phyloP scores from a whole-genome alignment of 2,329 filamentous ascomycete species.

The Penicillium sp. region DNA sequence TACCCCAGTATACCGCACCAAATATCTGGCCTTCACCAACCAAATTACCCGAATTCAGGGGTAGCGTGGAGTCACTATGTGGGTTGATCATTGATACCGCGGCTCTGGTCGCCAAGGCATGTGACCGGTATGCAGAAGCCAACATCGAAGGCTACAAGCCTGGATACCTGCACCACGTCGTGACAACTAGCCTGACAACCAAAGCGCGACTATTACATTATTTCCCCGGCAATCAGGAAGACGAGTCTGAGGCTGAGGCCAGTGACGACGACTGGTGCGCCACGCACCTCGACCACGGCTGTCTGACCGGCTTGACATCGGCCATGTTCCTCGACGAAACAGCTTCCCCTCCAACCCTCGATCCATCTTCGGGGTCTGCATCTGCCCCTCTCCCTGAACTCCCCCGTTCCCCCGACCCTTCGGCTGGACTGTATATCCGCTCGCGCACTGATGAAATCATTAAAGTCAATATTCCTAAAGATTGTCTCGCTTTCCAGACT shows the following conservation, averaged over 20 bases:
- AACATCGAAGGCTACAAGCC: constrained; percentile 74
- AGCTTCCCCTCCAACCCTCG: constrained; percentile 35
- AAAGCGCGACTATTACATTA: constrained; percentile 94
- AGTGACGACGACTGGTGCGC: constrained; percentile 95
- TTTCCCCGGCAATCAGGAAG: constrained; percentile 58
- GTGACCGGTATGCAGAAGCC: constrained; percentile 77
- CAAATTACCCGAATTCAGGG: constrained; percentile 72
- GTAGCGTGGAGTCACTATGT: constrained; percentile 73
- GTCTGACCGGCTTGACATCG: constrained; percentile 87
- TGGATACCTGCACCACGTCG: constrained; percentile 83
- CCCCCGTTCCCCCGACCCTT: constrained; percentile 72
- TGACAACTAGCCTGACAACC: constrained; percentile 79
- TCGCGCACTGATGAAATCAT: constrained; percentile 77
- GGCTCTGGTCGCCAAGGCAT: constrained; percentile 83
- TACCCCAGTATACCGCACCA: constrained; percentile 84
- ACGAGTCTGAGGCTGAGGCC: constrained; percentile 59
- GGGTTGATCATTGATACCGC: constrained; percentile 84
- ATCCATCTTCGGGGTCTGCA: constrained; percentile 24
- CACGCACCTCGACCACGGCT: constrained; percentile 76
- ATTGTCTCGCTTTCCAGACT: constrained; percentile 94
- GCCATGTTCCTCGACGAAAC: constrained; percentile 94
- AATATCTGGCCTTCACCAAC: constrained; percentile 80
- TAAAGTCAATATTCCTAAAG: constrained; percentile 88
- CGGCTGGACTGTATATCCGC: constrained; percentile 89
- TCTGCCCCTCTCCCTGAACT: constrained; percentile 64